A percentile compares a stretch with the other conserved stretches of the same genome.
Evolutionary conservation across 1,284 basidiomycete genomes (phyloP).

Genomic region (Trametes pubescens): DNA sequence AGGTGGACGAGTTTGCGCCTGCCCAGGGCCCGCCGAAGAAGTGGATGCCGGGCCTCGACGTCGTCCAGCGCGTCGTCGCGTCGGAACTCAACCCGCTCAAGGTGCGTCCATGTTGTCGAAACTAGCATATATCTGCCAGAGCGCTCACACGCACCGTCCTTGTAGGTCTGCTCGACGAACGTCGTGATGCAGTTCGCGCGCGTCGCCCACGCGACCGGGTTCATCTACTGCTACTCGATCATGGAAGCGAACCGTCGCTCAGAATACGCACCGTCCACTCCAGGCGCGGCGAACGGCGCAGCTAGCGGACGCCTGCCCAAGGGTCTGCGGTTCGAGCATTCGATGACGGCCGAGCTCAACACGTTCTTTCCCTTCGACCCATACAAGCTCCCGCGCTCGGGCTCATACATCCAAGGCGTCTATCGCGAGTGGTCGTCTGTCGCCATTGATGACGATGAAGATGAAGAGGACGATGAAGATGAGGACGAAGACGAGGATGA

Average conservation of each 20-base stretch:
- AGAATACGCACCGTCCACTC: slow-evolving; percentile 47
- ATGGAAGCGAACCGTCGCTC: slow-evolving; percentile 84
- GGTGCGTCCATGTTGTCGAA: slow-evolving; percentile 61
- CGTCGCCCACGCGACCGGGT: slow-evolving; percentile 90
- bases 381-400: slow-evolving; percentile 85
- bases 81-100: slow-evolving; percentile 92
- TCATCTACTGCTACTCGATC: slow-evolving; percentile 95
- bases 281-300: slow-evolving; percentile 15
- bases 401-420: slow-evolving; percentile 71
- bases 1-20: slow-evolving; percentile 52
- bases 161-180: slow-evolving; percentile 85
- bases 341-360: slow-evolving; percentile 80
- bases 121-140: no score
- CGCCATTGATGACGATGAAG: slow-evolving; percentile 76
- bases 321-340: slow-evolving; percentile 46
- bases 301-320: slow-evolving; percentile 27
- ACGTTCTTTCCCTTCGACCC: slow-evolving; percentile 99
- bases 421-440: slow-evolving; percentile 83
- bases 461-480: slow-evolving; percentile 66
- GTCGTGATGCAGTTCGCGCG: slow-evolving; percentile 96
- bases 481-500: slow-evolving; percentile 53
- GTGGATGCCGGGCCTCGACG: slow-evolving; percentile 88
- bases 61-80: slow-evolving; percentile 84
- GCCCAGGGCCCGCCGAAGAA: slow-evolving; percentile 52
- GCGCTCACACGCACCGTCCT: slow-evolving; percentile 1